These are phyloP conservation scores for Graphilbum fragrans DNA, from an alignment of 2,329 filamentous ascomycete species.

Conservation along the genomic window DNA sequence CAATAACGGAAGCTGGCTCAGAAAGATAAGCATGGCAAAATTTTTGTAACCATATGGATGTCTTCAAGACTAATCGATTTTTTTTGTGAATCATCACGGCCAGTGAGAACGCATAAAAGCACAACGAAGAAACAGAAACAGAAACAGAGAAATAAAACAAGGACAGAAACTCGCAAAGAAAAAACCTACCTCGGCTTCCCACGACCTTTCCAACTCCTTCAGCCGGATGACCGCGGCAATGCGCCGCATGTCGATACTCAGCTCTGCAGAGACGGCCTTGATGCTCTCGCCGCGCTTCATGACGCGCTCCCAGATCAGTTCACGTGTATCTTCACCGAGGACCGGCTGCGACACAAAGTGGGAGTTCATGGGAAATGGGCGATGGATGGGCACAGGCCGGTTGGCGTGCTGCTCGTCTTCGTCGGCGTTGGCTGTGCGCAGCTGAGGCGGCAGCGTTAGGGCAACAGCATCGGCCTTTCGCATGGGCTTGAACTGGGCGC, in stretches of 20 bases:
- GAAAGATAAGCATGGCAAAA: slow-evolving; percentile 42
- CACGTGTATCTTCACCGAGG: slow-evolving; percentile 58
- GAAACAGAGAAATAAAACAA: slow-evolving; percentile 2
- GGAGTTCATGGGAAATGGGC: slow-evolving; percentile 63
- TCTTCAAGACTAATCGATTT: slow-evolving; percentile 99
- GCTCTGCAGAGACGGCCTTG: slow-evolving; percentile 63
- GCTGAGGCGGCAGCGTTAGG: neutral
- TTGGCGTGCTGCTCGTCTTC: neutral
- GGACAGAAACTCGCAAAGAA: slow-evolving; percentile 1
- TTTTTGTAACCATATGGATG: slow-evolving; percentile 77
- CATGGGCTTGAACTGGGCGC: neutral
- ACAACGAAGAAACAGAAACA: no score
- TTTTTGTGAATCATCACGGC: slow-evolving; percentile 48
- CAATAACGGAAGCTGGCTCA: slow-evolving; percentile 32
- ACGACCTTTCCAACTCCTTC: slow-evolving; percentile 75
- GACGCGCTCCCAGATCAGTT: slow-evolving; percentile 62
- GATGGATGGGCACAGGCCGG: neutral
- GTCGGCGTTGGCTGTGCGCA: neutral
- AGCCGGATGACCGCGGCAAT: slow-evolving; percentile 77
- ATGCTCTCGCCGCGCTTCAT: slow-evolving; percentile 54
- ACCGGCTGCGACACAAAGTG: slow-evolving; percentile 61
- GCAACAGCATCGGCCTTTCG: neutral
- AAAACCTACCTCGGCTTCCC: slow-evolving; percentile 57
- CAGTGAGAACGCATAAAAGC: neutral
- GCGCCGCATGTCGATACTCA: slow-evolving; percentile 69